These are phyloP conservation scores for Mycogone perniciosa DNA, from an alignment of 2,329 filamentous ascomycete genomes.

Conservation along the genomic window DNA sequence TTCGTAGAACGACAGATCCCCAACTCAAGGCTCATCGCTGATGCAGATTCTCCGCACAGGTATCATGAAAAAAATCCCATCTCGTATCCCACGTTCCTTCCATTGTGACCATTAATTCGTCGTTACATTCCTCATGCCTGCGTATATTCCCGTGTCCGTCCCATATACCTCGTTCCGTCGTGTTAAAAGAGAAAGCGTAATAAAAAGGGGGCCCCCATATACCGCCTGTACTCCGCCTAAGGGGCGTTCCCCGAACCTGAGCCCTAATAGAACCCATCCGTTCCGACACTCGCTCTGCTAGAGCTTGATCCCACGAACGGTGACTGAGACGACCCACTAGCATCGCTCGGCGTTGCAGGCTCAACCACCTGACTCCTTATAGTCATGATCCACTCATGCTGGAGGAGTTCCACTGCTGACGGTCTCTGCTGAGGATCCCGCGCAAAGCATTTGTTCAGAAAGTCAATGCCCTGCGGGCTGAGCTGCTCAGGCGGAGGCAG, in stretches of 20 bases:
- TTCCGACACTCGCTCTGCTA: constrained; percentile 24
- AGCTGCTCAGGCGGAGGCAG: constrained; percentile 78
- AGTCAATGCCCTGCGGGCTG: constrained; percentile 77
- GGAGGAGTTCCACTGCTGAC: constrained; percentile 79
- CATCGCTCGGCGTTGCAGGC: constrained; percentile 56
- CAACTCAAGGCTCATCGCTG: too few relatives aligned
- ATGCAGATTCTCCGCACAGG: too few relatives aligned
- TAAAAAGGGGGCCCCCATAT: background rate
- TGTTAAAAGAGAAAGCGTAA: background rate
- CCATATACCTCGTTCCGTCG: too few relatives aligned
- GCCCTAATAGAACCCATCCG: constrained; percentile 21
- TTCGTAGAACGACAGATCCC: too few relatives aligned
- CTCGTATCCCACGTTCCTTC: too few relatives aligned
- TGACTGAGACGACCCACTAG: constrained; percentile 35
- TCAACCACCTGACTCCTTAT: constrained; percentile 61
- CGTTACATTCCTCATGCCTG: too few relatives aligned
- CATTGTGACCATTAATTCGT: too few relatives aligned
- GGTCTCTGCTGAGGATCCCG: constrained; percentile 73
- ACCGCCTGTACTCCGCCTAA: background rate
- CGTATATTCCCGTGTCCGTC: too few relatives aligned
- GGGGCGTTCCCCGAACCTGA: background rate
- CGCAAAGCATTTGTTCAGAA: constrained; percentile 79
- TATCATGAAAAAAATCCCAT: too few relatives aligned
- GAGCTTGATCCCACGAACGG: constrained; percentile 28
- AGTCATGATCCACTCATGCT: constrained; percentile 82